phyloP scores from a whole-genome alignment of 2,329 filamentous ascomycete species.

The Alternaria sp. region DNA sequence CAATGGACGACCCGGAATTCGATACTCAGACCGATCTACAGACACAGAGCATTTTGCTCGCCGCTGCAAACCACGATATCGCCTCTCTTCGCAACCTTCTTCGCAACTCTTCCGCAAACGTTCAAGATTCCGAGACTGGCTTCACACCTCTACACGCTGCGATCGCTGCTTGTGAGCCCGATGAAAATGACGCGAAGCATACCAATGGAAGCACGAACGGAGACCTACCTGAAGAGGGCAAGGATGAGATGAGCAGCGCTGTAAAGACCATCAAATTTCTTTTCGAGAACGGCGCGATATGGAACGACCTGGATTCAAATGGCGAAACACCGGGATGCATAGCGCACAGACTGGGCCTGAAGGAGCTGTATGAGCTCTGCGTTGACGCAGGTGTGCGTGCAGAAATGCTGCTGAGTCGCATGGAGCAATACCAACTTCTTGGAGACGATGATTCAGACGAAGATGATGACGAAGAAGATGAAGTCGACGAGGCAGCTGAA shows the following conservation, averaged over 20 bases:
- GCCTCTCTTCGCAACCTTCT: constrained; percentile 74
- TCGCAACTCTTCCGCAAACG: constrained; percentile 70
- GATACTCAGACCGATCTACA: constrained; percentile 54
- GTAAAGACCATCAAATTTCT: constrained; percentile 76
- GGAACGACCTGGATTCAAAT: constrained; percentile 91
- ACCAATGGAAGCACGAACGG: constrained; percentile 42
- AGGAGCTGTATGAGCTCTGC: constrained; percentile 78
- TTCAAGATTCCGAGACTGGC: constrained; percentile 84
- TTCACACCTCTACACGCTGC: constrained; percentile 90
- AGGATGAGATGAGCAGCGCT: constrained; percentile 61
- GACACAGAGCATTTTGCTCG: constrained; percentile 70
- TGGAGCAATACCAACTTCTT: constrained; percentile 83
- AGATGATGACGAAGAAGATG: constrained; percentile 57
- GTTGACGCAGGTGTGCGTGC: constrained; percentile 91
- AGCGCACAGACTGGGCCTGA: constrained; percentile 73
- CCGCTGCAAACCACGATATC: constrained; percentile 73
- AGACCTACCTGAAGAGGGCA: constrained; percentile 41
- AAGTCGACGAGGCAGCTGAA: constrained; percentile 39
- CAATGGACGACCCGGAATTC: constrained; percentile 47
- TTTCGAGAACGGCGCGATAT: constrained; percentile 89
- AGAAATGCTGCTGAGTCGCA: constrained; percentile 82
- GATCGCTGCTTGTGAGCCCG: constrained; percentile 69
- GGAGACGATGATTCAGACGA: constrained; percentile 64
- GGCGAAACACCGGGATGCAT: constrained; percentile 93
- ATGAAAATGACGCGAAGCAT: constrained; percentile 40